Base-by-base conservation (phyloP, 164 flowering plant genomes). In the grape (Vitis vinifera) region DNA sequence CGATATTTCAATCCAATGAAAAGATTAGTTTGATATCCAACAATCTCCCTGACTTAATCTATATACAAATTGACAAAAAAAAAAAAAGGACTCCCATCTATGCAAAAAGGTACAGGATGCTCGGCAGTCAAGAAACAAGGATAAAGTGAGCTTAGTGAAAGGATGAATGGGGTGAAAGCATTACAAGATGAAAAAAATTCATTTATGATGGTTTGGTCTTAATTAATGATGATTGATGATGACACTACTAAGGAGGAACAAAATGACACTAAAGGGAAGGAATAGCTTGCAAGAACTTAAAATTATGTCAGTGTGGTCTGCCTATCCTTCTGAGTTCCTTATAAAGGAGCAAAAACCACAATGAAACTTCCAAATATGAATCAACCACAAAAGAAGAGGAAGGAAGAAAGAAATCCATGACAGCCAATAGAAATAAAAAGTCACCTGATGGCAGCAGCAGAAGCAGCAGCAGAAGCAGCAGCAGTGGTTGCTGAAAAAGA, bases 381-480 rank as follows among this genome's bases (percentile, higher is more conserved):
- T 9, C 8, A 31, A 27, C 15, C 10, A 16, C 17, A 62, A 62
- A 8, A 11, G 10, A 37, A 66, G 3, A 52, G 10, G 10, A 57
- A 49, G 11, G 1, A n/a, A 49, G 14, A 51, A 19, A 51, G 13
- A 65, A n/a, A 51, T 12, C 11, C 0, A 52, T 12, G 13, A 8
- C 19, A 47, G n/a, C 19, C 31, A 30, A 57, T 12, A 58, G 14
- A 50, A 30, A 59, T 10, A 59, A 47, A 67, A 56, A 73, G 16
- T 73, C 62, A 90, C 99, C 97, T 94, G 75, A 92, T 92, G 60
- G 98, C 94, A 80, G 97, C 96, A 79, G 98, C 93, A 78, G 99
- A 86, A 65, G 94, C 97, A 75, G 98, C 97, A 76, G 92, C 91
- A 67, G 90, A 79, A 67, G 94, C 97, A 75, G 98, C 97, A 76